These are phyloP conservation scores for Claviceps capensis DNA, from an alignment of 2,329 filamentous ascomycete species.

Conservation along the genomic window DNA sequence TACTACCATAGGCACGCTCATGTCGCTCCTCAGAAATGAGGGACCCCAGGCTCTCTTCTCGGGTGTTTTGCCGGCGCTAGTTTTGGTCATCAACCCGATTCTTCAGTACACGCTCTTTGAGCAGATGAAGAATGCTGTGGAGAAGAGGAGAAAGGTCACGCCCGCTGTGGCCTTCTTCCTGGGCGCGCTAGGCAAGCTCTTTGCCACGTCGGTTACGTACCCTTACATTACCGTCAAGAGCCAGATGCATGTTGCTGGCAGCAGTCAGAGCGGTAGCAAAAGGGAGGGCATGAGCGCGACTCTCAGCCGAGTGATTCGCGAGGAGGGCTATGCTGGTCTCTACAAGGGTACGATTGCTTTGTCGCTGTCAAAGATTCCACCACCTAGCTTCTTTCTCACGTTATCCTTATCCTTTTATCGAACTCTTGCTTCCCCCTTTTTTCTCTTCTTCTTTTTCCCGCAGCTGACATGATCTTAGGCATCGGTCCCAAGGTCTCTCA, in stretches of 20 bases:
- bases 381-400: neutral
- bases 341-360: slow-evolving; percentile 58
- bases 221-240: slow-evolving; percentile 99
- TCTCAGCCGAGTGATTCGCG: slow-evolving; percentile 64
- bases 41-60: slow-evolving; percentile 77
- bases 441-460: neutral
- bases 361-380: neutral
- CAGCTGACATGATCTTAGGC: slow-evolving; percentile 35
- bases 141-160: slow-evolving; percentile 60
- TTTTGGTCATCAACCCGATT: slow-evolving; percentile 96
- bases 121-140: slow-evolving; percentile 85
- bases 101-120: slow-evolving; percentile 98
- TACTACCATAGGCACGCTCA: slow-evolving; percentile 67
- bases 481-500: slow-evolving; percentile 95
- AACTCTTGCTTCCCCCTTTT: neutral
- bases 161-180: slow-evolving; percentile 81
- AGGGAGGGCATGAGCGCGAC: slow-evolving; percentile 70
- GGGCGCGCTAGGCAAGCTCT: slow-evolving; percentile 84
- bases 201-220: slow-evolving; percentile 89
- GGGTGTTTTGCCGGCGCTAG: slow-evolving; percentile 80
- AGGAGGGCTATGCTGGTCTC: slow-evolving; percentile 83
- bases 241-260: slow-evolving; percentile 79
- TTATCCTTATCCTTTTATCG: neutral
- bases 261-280: slow-evolving; percentile 42
- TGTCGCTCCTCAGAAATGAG: slow-evolving; percentile 70